Base-by-base conservation (phyloP, 139 green algal species). In the Gonium pectorale region DNA sequence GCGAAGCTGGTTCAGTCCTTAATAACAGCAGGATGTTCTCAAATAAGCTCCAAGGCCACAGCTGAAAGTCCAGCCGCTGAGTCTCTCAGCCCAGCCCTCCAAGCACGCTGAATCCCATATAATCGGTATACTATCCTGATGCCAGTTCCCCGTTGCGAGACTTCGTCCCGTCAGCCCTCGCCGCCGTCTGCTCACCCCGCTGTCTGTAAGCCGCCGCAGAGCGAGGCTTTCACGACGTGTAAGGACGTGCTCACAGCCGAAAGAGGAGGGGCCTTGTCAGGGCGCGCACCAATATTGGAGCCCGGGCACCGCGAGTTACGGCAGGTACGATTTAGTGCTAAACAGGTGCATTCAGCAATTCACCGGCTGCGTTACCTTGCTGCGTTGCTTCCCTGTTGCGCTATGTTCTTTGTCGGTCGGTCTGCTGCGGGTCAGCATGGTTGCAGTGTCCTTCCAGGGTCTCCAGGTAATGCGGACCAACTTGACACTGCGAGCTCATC, bases 161-260 rank as follows among this genome's bases (percentile, higher is more conserved):
- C 19, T 22, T 66, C 56, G 27, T 29, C 9, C 27, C 49, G 49
- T 17, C 67, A 74, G 1, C 21, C 54, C 19, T 71, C 75, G 75
- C 75, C 75, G 75, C 59, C 75, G 59, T 69, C 59, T 24, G 43
- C 77, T 83, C 77, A 83, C 77, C 62, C 70, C 62, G 59, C 77
- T 73, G 38, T 64, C 31, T 72, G 54, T 54, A 35, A 66, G 43
- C 77, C 62, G 60, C 24, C 77, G 77, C 59, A 63, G 2, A 46
- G 63, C 77, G 77, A 73, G 19, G 77, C 62, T 43, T 73, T 74
- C 56, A 82, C 74, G 56, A 82, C 56, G 59, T 71, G 56, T 41
- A 9, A 62, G 40, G 59, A 82, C 31, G 74, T 72, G 73, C 73
- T 56, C 40, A n/a, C 74, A 60, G 59, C 59, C 74, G 59, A 71